Base-by-base conservation (phyloP, 768 basidiomycete genomes). In the Boletellus ananiceps region DNA sequence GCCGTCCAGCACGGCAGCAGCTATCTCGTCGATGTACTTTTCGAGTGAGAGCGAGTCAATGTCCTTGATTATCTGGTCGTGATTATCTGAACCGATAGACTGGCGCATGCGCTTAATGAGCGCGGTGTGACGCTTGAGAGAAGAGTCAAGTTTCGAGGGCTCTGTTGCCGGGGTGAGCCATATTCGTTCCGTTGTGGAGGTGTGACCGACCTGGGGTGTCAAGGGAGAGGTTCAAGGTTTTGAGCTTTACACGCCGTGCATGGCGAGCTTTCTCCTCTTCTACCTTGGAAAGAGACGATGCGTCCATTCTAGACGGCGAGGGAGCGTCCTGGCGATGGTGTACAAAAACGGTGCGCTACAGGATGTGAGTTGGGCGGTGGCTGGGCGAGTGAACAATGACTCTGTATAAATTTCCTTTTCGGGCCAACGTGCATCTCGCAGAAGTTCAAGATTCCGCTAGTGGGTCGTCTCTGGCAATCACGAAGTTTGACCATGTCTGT, bases 21-120 rank as follows among this genome's bases (percentile, higher is more conserved):
- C 89, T 54, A 97, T 86, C 70, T 99, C 96, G 62, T 96, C 94
- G 41, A 94, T 77, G 65, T 99, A 98, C 69, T 96, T 98, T 71
- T 93, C 93, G 49, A 99, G 75, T 2, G 91, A 84, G 47, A 99
- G 77, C 0, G 86, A 78, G 54, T 93, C 86, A 55, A 96, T 83
- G 60, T 99, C 96, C 69, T 93, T 97, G 57, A 96, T 71, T 51
- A 95, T 83, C 60, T 90, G 85, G 58, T 93, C 91, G 40, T 77
- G 80, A 64, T 91, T 86, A 58, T 93, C 90, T 34, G 76, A 64
- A 14, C 86, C 88, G 60, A 98, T 76, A 15, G 91, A 89, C 62
- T 87, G 90, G 40, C 87, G 83, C 59, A 97, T 86, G 39, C 89
- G 86, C 69, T 95, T 98, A 56, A 96, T 93, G 54, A 98, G 79